Conservation (phyloP, 2,329 filamentous ascomycete species). For the Lizonia empirigonia region DNA sequence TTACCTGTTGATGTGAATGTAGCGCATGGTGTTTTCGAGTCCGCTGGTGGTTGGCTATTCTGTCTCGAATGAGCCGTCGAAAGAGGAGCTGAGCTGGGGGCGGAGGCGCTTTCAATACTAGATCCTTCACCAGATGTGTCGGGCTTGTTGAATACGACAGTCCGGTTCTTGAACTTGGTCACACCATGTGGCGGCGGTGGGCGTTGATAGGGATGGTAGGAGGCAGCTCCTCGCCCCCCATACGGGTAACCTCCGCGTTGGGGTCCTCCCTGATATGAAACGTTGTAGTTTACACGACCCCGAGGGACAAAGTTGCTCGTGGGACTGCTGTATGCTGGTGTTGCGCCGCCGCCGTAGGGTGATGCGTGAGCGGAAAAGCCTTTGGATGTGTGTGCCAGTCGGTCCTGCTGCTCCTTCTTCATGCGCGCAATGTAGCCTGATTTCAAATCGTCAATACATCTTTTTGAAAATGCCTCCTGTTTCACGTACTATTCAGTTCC, state of each 20-base stretch:
- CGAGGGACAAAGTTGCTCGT: not conserved
- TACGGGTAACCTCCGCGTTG: conserved; percentile 19
- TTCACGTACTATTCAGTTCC: conserved; percentile 36
- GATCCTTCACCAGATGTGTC: conserved; percentile 6
- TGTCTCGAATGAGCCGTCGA: conserved; percentile 9
- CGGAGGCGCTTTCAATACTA: not conserved
- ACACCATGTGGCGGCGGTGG: conserved; percentile 8
- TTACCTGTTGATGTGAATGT: conserved; percentile 44
- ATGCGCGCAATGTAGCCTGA: conserved; percentile 29
- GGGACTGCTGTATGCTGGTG: not conserved
- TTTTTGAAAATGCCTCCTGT: conserved; percentile 7
- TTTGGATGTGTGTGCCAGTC: conserved; percentile 12
- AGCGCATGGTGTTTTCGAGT: conserved; percentile 28
- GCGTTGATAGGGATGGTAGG: conserved; percentile 34
- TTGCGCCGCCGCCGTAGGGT: not conserved
- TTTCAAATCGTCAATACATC: conserved; percentile 15
- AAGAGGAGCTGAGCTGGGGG: not conserved
- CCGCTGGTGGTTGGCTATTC: conserved; percentile 12
- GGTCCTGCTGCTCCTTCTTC: conserved; percentile 28
- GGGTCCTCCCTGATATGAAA: not conserved
- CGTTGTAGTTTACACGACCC: conserved; percentile 4
- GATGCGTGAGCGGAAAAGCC: conserved; percentile 5
- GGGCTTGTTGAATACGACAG: conserved; percentile 20
- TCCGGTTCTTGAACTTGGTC: conserved; percentile 20
- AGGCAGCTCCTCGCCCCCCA: conserved; percentile 11